Base-by-base conservation (phyloP, 1,139 yeast genomes). In the Wickerhamiella infanticola region DNA sequence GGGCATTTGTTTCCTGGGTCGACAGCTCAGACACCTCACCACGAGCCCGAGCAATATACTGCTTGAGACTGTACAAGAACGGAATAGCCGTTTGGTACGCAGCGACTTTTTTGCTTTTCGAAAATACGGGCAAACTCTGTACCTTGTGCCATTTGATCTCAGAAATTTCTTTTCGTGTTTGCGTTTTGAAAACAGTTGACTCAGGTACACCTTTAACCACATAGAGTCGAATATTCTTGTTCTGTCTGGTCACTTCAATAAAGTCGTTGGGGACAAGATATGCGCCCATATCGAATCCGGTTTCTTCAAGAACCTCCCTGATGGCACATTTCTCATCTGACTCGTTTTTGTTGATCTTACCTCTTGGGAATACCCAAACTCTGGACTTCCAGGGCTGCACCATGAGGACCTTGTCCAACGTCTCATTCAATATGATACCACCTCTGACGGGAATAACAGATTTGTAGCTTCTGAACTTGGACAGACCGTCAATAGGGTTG, bases 321-420 rank as follows among this genome's bases (percentile, higher is more conserved):
- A 84, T 66, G 4, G 97, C 96, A 67, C 98, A 93, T 47, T 74
- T 78, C n/a, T 77, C 72, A 62, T 93, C 98, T 6, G 79, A 69
- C 64, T 93, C 99, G 58, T 79, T 94, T 60, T 90, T 88, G 38
- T 94, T 83, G 48, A 93, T 93, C 63, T 93, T 93, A 6, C 99
- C 99, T 61, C 95, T 71, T 4, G 99, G 99, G 58, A 93, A 93
- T 4, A 95, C 84, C 98, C 98, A 93, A 2, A 77, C 67, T 38
- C 69, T 68, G n/a, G 88, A 75, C 54, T 84, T 94, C 49, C 80
- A 79, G 2, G 96, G 97, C 59, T 84, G 79, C 3, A 90, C 94
- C 56, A 93, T 66, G 38, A 93, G 59, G 6, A 85, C 70, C 58
- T 83, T 84, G 48, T 79, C 73, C 67, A 85, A 64, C 40, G 73